Base-by-base conservation (phyloP, 352 stramenopile genomes). In the Pythium biforme region DNA sequence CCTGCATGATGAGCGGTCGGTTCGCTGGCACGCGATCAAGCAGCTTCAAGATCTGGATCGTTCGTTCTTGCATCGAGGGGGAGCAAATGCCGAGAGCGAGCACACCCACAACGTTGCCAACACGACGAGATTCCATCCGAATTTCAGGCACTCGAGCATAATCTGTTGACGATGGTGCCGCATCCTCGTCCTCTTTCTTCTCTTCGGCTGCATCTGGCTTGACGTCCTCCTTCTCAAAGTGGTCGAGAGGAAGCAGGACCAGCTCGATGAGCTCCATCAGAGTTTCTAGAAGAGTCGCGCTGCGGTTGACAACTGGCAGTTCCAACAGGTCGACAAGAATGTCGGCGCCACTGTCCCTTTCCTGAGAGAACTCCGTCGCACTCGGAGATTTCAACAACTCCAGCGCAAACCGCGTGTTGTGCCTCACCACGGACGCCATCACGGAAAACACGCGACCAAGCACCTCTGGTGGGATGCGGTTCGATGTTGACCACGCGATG, bases 251-350 rank as follows among this genome's bases (percentile, higher is more conserved):
- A 6, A 86, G 81, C 12, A 97, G 71, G 43, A 97, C 74, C 48
- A 88, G 62, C 70, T 98, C 95, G 11, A 98, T 70, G 11, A 98
- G 66, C 64, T 95, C 84, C 1, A 99, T 75, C 31, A 98, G 71
- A 39, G 96, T 87, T 61, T 99, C 95, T 25, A 99, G 73, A 60
- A 96, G 97, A 17, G 85, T 87, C n/a, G 82, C 80, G 49, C 92
- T 98, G 43, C 91, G 83, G 39, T 76, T 85, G 40, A 98, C 91
- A 39, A 89, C 71, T 12, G 90, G 75, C 23, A 90, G 77, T 17
- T 82, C 70, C 34, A 99, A 64, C 37, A 99, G 77, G 67, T 98
- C 93, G 9, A 98, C 73, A 12, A 98, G 55, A 31, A 90, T 69
- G 22, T 74, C 66, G 78, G 81, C 73, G 10, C 81, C 75, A 43